Conservation (phyloP, 768 basidiomycete species). For the Antrodiella citrinella region DNA sequence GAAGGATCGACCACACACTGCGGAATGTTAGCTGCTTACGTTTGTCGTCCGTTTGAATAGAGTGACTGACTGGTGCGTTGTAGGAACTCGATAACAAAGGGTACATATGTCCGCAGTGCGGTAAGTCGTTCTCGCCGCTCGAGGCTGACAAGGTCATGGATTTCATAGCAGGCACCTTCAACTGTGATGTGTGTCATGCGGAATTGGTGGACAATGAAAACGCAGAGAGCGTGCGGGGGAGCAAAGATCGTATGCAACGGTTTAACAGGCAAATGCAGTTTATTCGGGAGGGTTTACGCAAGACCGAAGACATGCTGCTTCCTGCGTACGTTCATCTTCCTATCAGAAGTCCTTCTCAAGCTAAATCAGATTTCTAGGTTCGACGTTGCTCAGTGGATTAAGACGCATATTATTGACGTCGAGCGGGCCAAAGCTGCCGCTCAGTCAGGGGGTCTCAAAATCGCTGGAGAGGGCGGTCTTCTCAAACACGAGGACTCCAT, state of each 20-base stretch:
- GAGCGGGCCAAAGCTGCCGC: constrained; percentile 40
- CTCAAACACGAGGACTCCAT: constrained; percentile 63
- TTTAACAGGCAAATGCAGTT: constrained; percentile 89
- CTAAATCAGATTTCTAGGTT: constrained; percentile 37
- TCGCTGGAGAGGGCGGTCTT: constrained; percentile 57
- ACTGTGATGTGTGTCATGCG: constrained; percentile 82
- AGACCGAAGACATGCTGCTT: constrained; percentile 80
- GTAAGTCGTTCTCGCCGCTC: constrained; percentile 73
- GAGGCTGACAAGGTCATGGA: constrained; percentile 84
- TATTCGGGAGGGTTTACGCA: constrained; percentile 80
- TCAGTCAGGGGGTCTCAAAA: constrained; percentile 52
- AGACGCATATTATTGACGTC: constrained; percentile 56
- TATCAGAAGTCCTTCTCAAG: neutral
- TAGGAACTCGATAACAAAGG: constrained; percentile 96
- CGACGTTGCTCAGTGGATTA: constrained; percentile 79
- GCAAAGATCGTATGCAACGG: constrained; percentile 92
- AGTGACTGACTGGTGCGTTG: neutral
- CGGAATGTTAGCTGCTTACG: constrained; percentile 58
- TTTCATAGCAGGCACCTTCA: constrained; percentile 51
- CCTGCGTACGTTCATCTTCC: constrained; percentile 52
- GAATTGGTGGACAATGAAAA: constrained; percentile 92
- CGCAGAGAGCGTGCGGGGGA: constrained; percentile 73
- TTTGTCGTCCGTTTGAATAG: neutral
- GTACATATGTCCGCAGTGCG: constrained; percentile 91
- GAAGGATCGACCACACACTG: constrained; percentile 80